These are phyloP conservation scores for Rostrohypoxylon terebratum DNA, from an alignment of 495 filamentous ascomycete species.

Conservation along the genomic window DNA sequence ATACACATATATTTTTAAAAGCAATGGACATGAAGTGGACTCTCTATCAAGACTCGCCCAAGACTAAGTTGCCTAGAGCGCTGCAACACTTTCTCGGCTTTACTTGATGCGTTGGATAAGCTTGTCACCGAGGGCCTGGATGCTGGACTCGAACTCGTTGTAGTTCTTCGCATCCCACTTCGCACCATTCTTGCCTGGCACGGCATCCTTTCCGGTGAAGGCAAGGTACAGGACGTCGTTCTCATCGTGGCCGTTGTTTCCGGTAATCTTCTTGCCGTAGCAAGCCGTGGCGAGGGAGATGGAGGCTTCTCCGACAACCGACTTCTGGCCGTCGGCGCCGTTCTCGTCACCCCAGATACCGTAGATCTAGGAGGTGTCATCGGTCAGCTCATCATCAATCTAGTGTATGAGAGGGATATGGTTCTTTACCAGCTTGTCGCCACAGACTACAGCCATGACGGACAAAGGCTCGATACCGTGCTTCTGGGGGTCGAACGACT, in stretches of 20 bases:
- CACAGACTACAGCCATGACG: constrained; percentile 73
- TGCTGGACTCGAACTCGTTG: constrained; percentile 62
- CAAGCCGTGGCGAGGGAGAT: constrained; percentile 70
- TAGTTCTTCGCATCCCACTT: constrained; percentile 61
- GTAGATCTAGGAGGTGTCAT: constrained; percentile 58
- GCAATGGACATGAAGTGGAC: not conserved
- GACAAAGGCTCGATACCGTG: constrained; percentile 69
- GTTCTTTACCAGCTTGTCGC: constrained; percentile 60
- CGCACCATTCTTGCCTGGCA: constrained; percentile 60
- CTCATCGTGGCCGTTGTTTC: constrained; percentile 63
- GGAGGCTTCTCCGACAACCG: constrained; percentile 67
- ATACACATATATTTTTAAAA: constrained; percentile 2
- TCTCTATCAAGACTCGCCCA: not conserved
- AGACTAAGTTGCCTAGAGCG: not conserved
- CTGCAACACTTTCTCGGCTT: not conserved
- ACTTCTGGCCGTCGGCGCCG: constrained; percentile 60
- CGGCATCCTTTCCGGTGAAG: constrained; percentile 62
- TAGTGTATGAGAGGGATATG: not conserved
- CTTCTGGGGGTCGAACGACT: constrained; percentile 60
- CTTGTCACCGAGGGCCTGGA: constrained; percentile 60
- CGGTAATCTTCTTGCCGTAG: constrained; percentile 60
- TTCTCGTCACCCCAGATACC: constrained; percentile 77
- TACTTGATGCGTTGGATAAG: constrained; percentile 45
- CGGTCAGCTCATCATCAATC: constrained; percentile 8
- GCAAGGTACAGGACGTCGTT: constrained; percentile 69